Percentiles rank a stretch among this genome's conserved stretches.
These are phyloP conservation scores for Pseudogymnoascus sp. DNA, from an alignment of 2,329 filamentous ascomycete species.

Conservation along the genomic window DNA sequence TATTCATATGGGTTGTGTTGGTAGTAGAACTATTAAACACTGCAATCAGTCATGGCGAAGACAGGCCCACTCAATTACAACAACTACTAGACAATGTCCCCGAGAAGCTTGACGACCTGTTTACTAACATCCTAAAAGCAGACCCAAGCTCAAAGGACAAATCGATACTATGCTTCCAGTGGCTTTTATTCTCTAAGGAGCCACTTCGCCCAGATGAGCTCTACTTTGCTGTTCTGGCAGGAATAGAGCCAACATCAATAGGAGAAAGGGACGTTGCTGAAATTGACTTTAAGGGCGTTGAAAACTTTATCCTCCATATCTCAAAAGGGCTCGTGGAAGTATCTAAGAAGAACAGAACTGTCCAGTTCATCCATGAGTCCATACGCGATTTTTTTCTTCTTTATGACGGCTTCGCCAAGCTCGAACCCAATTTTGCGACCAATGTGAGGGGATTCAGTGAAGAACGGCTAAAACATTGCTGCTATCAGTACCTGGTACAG, in stretches of 20 bases:
- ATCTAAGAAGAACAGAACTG: conserved; percentile 21
- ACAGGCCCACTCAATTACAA: neutral
- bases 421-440: neutral
- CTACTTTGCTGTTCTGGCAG: conserved; percentile 35
- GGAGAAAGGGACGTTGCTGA: conserved; percentile 21
- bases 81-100: conserved; percentile 26
- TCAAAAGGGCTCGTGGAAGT: conserved; percentile 38
- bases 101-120: conserved; percentile 37
- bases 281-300: conserved; percentile 24
- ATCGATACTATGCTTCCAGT: conserved; percentile 41
- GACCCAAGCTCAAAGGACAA: conserved; percentile 36
- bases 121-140: conserved; percentile 41
- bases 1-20: conserved; percentile 25
- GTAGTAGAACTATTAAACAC: conserved; percentile 34
- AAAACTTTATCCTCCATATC: conserved; percentile 30
- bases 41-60: conserved; percentile 27
- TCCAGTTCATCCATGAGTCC: conserved; percentile 36
- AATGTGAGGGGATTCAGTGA: conserved; percentile 23
- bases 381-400: conserved; percentile 32
- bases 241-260: conserved; percentile 19
- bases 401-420: neutral
- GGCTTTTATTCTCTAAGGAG: conserved; percentile 42
- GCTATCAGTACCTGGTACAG: conserved; percentile 32
- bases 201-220: conserved; percentile 38
- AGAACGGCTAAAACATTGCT: conserved; percentile 37